Percentiles rank a stretch among this genome's conserved stretches.
Conservation (phyloP, 305 asterid genomes). For the Fraxinus sp. region DNA sequence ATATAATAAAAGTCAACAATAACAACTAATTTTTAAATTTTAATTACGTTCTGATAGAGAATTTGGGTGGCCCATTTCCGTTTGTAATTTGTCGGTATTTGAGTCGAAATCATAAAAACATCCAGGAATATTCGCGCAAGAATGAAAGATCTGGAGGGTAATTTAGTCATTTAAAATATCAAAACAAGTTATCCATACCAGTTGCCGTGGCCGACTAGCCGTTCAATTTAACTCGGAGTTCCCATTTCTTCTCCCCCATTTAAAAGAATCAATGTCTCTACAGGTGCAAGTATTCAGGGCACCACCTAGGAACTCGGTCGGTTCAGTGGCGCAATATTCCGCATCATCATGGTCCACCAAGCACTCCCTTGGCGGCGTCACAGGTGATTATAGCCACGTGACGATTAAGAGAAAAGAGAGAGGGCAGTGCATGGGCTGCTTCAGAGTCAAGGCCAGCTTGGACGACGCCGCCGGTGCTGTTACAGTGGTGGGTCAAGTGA, state of each 20-base stretch:
- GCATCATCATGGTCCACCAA: slow-evolving; percentile 32
- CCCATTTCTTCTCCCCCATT: neutral
- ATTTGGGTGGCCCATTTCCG: neutral
- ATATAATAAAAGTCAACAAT: too few relatives aligned
- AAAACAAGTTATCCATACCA: slow-evolving; percentile 17
- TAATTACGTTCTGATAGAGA: neutral
- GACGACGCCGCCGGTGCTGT: slow-evolving; percentile 41
- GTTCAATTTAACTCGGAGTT: neutral
- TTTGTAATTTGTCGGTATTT: neutral
- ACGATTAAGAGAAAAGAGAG: slow-evolving; percentile 35
- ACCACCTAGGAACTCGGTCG: slow-evolving; percentile 43
- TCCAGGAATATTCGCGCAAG: slow-evolving; percentile 31
- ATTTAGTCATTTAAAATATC: slow-evolving; percentile 18
- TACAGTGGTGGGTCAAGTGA: slow-evolving; percentile 63
- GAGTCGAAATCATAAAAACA: slow-evolving; percentile 23
- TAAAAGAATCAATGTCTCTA: slow-evolving; percentile 58
- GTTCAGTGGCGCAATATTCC: slow-evolving; percentile 30
- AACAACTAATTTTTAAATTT: too few relatives aligned
- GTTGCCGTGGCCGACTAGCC: neutral
- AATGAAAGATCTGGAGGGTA: slow-evolving; percentile 28
- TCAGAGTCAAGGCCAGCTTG: slow-evolving; percentile 49
- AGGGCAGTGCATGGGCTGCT: slow-evolving; percentile 30
- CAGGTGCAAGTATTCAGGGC: slow-evolving; percentile 54
- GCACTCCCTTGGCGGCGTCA: slow-evolving; percentile 48
- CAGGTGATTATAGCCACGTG: slow-evolving; percentile 42